Evolutionary conservation across 257 asterid genomes (phyloP), one percentile per base, ranked within the genome.

Genomic region (Solanum microdontum): DNA sequence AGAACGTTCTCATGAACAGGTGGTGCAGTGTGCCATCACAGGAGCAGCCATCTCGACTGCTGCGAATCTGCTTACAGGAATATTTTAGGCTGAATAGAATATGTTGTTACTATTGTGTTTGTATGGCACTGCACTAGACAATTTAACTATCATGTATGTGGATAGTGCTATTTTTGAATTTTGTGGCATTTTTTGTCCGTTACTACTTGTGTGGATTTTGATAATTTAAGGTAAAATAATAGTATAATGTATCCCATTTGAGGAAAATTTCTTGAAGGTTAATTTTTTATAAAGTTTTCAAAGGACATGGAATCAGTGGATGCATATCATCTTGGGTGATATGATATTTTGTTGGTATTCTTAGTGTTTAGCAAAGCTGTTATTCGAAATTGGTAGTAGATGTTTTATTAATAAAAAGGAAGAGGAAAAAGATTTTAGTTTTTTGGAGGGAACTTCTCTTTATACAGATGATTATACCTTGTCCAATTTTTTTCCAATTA

Each of bases 31-130:
- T 37, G 98, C 98, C 0, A 94, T 96, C 8, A 94, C 99, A 0
- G 98, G 99, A 30, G 99, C 99, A 26, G 99, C 99, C 6, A 90
- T 96, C 82, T 94, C 99, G 14, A 88, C 97, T 11, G 99, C 98
- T 1, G 99, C 99, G 0, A 95, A 95, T 92, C 94, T 95, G 88
- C 97, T 95, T 55, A 90, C 93, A 0, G 98, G 99, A 86, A 93
- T 95, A 74, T 94, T 96, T 88, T 95, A 90, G 91, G 77, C 66
- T 32, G 6, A 45, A 2, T 28, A 45, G 66, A 14, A 15, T 45
- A 14, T 26, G 26, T 26, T 15, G 36, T 40, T 45, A 26, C 66
- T 26, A 24, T 3, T 15, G 3, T 15, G 26, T 28, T 80, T 8
- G 6, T 11, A 45, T 45, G 84, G 68, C 66, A 26, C 84, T 79